Evolutionary conservation across 129 eudicot species (phyloP).

Genomic region (Arctium minus): DNA sequence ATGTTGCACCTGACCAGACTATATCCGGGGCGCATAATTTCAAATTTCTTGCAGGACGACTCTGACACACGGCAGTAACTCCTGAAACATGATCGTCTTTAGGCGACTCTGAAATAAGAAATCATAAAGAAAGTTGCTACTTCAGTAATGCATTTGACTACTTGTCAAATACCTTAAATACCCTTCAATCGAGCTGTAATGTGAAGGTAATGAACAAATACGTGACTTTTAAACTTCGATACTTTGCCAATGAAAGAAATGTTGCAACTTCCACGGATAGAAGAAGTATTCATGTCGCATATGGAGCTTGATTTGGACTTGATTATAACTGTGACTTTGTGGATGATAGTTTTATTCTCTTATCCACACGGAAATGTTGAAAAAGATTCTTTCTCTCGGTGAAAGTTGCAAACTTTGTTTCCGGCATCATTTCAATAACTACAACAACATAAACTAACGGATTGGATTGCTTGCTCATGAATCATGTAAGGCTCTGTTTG

Average conservation of each 20-base stretch:
- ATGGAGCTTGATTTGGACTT: too few relatives aligned
- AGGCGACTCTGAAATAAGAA: conserved; percentile 48
- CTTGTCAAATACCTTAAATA: background rate
- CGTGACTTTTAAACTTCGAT: background rate
- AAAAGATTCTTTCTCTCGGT: too few relatives aligned
- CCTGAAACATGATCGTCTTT: conserved; percentile 46
- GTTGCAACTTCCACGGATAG: background rate
- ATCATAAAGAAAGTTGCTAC: background rate
- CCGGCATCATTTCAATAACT: too few relatives aligned
- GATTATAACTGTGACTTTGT: too few relatives aligned
- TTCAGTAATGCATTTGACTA: too few relatives aligned
- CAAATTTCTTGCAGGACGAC: conserved; percentile 53
- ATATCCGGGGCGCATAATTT: conserved; percentile 55
- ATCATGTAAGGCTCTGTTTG: background rate
- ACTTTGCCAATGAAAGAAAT: too few relatives aligned
- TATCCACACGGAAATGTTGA: too few relatives aligned
- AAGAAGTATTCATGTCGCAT: too few relatives aligned
- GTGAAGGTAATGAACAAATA: background rate
- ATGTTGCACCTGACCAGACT: conserved; percentile 86
- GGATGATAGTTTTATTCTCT: too few relatives aligned
- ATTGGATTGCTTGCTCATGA: background rate
- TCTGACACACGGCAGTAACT: conserved; percentile 42
- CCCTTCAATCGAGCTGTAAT: background rate
- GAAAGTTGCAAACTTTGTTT: too few relatives aligned
- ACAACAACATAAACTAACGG: too few relatives aligned